Percentiles rank a stretch among this genome's conserved stretches.
Evolutionary conservation across 2,329 filamentous ascomycete genomes (phyloP).

Genomic region (Penicillium corylophilum): DNA sequence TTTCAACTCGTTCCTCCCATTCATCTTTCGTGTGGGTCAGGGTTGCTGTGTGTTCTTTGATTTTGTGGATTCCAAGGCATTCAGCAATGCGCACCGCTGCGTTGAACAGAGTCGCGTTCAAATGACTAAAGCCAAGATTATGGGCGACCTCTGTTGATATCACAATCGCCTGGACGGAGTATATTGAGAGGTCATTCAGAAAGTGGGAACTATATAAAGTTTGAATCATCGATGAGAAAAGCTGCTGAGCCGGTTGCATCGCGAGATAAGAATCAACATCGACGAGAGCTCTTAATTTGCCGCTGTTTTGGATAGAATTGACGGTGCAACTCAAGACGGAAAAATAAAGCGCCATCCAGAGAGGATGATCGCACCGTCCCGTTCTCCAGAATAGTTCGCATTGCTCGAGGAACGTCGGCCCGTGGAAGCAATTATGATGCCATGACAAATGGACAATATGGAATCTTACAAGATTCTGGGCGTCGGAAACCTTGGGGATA

Average conservation of each 20-base stretch:
- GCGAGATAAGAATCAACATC: conserved; percentile 17
- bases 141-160: conserved; percentile 41
- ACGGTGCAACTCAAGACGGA: conserved; percentile 25
- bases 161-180: conserved; percentile 37
- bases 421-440: conserved; percentile 28
- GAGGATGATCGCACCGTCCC: conserved; percentile 24
- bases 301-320: conserved; percentile 25
- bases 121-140: conserved; percentile 38
- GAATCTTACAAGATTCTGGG: conserved; percentile 24
- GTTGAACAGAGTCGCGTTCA: conserved; percentile 37
- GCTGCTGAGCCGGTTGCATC: conserved; percentile 25
- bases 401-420: conserved; percentile 26
- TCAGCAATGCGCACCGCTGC: conserved; percentile 39
- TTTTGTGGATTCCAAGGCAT: conserved; percentile 28
- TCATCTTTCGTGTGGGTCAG: conserved; percentile 15
- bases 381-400: conserved; percentile 26
- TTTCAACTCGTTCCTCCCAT: conserved; percentile 26
- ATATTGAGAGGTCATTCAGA: conserved; percentile 31
- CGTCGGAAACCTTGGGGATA: conserved; percentile 12
- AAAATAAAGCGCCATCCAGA: conserved; percentile 27
- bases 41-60: conserved; percentile 16
- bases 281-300: conserved; percentile 14
- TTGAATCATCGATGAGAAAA: conserved; percentile 36
- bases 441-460: conserved; percentile 24
- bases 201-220: conserved; percentile 35